These are phyloP conservation scores for Euphorbia pulcherrima DNA, from an alignment of 345 rosid species.

Conservation along the genomic window DNA sequence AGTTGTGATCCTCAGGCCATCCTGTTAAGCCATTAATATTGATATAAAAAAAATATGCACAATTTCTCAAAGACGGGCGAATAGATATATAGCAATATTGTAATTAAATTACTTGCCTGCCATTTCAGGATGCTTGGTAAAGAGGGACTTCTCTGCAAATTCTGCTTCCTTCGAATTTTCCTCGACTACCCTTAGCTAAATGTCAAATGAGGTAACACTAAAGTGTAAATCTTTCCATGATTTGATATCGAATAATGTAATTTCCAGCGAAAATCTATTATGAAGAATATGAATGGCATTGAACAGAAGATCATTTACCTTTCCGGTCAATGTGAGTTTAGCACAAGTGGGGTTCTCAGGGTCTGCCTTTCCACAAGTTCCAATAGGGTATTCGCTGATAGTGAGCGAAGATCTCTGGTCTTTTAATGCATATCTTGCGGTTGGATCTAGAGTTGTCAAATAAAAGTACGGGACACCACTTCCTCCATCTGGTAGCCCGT, in stretches of 20 bases:
- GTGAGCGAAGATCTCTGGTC: conserved; percentile 77
- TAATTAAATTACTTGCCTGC: conserved; percentile 38
- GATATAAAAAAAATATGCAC: too few species aligned
- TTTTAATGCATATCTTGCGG: conserved; percentile 68
- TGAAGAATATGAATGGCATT: not conserved
- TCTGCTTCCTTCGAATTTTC: conserved; percentile 53
- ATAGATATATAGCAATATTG: not conserved
- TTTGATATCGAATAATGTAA: not conserved
- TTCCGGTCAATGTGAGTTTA: conserved; percentile 86
- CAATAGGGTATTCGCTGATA: conserved; percentile 76
- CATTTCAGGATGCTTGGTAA: conserved; percentile 92
- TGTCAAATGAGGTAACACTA: conserved; percentile 3
- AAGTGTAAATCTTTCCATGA: not conserved
- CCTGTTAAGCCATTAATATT: conserved; percentile 41
- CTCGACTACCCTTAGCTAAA: conserved; percentile 50
- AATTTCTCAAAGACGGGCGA: too few species aligned
- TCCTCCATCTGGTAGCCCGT: conserved; percentile 62
- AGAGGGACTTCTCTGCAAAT: conserved; percentile 52
- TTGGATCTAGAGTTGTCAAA: conserved; percentile 92
- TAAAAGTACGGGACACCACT: conserved; percentile 84
- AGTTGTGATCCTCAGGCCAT: conserved; percentile 79
- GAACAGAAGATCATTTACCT: conserved; percentile 34
- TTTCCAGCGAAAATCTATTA: not conserved
- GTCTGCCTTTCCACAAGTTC: conserved; percentile 82
- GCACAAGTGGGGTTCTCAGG: conserved; percentile 92